Conservation (phyloP, 1,284 basidiomycete species). For the Neolentinus lepideus region DNA sequence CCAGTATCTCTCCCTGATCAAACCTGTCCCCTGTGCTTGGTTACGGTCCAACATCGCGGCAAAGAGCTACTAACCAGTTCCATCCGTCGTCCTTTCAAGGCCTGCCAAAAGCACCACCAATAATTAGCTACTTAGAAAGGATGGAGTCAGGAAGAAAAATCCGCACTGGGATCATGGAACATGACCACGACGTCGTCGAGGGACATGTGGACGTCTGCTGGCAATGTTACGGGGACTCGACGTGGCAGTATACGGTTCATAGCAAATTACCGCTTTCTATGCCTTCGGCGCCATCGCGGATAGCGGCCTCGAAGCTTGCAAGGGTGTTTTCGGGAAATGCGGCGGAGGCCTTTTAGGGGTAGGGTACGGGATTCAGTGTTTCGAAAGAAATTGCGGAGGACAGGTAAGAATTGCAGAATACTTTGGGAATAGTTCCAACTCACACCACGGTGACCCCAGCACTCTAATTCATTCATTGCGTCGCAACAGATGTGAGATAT, state of each 20-base stretch:
- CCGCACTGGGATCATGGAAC: slow-evolving; percentile 89
- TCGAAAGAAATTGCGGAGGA: neutral
- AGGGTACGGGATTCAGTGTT: neutral
- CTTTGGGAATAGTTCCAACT: slow-evolving; percentile 23
- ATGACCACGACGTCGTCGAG: slow-evolving; percentile 86
- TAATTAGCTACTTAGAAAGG: neutral
- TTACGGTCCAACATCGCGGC: neutral
- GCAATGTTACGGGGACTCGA: slow-evolving; percentile 39
- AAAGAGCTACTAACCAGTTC: slow-evolving; percentile 38
- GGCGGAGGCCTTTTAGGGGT: slow-evolving; percentile 75
- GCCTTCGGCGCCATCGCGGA: slow-evolving; percentile 89
- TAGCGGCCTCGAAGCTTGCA: slow-evolving; percentile 88
- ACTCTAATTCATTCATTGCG: slow-evolving; percentile 36
- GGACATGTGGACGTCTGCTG: slow-evolving; percentile 93
- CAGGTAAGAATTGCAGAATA: neutral
- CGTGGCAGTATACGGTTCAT: slow-evolving; percentile 21
- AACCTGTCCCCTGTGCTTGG: slow-evolving; percentile 30
- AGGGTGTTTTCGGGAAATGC: slow-evolving; percentile 89
- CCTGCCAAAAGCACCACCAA: slow-evolving; percentile 29
- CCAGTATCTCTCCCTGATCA: slow-evolving; percentile 68
- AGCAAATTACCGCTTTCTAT: slow-evolving; percentile 83
- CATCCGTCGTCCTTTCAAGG: slow-evolving; percentile 63
- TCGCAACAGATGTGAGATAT: neutral
- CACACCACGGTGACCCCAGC: slow-evolving; percentile 94
- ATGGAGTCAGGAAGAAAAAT: slow-evolving; percentile 8